These are phyloP conservation scores for Colletotrichum neosansevieriae DNA, from an alignment of 2,329 filamentous ascomycete species.

Conservation along the genomic window DNA sequence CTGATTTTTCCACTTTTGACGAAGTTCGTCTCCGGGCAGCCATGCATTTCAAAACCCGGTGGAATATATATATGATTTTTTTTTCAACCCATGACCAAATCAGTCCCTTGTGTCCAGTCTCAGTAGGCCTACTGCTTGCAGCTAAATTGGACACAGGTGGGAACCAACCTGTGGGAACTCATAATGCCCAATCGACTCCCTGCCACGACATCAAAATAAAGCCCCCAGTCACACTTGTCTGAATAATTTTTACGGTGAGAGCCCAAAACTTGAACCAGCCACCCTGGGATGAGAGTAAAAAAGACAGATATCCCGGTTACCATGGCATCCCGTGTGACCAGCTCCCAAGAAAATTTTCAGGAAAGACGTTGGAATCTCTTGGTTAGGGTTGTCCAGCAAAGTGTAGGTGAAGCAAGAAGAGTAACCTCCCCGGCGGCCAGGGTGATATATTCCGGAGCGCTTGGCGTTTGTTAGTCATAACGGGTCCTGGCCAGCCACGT, in stretches of 20 bases:
- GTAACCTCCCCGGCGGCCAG: not conserved
- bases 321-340: too few relatives aligned
- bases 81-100: not conserved
- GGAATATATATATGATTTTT: too few relatives aligned
- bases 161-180: not conserved
- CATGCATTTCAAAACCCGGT: too few relatives aligned
- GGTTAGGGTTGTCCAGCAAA: not conserved
- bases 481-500: conserved; percentile 5
- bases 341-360: too few relatives aligned
- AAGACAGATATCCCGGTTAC: conserved; percentile 5
- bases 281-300: not conserved
- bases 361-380: not conserved
- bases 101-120: not conserved
- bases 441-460: conserved; percentile 2
- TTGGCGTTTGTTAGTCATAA: conserved; percentile 3
- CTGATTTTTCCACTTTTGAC: not conserved
- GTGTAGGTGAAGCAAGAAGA: not conserved
- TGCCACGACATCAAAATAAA: conserved; percentile 21
- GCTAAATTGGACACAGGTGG: not conserved
- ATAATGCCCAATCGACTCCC: conserved; percentile 7
- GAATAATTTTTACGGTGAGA: conserved; percentile 28
- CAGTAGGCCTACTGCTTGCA: not conserved
- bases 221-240: not conserved
- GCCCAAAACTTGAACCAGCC: not conserved
- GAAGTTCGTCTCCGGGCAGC: not conserved